Conservation (phyloP, 2,329 filamentous ascomycete species). For the Pseudogymnoascus sp. region DNA sequence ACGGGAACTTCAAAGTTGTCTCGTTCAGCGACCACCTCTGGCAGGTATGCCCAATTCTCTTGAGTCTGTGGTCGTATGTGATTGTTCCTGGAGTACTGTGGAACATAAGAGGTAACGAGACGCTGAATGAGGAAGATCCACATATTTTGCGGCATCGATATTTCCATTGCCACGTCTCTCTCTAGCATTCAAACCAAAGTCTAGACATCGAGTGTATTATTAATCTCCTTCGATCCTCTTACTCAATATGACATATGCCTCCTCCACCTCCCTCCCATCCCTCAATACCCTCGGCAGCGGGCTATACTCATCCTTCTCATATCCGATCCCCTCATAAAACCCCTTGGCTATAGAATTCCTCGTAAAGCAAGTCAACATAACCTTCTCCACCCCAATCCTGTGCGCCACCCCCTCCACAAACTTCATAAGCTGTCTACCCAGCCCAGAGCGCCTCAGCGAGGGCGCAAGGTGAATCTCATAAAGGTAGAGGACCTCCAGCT, state of each 20-base stretch:
- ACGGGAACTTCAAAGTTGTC: not conserved
- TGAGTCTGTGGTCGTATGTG: too few relatives aligned
- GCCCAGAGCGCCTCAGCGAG: slow-evolving; percentile 50
- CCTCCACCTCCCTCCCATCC: slow-evolving; percentile 42
- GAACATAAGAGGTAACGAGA: too few relatives aligned
- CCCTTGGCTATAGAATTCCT: slow-evolving; percentile 47
- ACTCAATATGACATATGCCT: slow-evolving; percentile 55
- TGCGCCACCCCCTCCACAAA: slow-evolving; percentile 45
- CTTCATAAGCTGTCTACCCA: slow-evolving; percentile 52
- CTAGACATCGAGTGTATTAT: not conserved
- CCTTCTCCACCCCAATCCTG: slow-evolving; percentile 50
- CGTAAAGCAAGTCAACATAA: slow-evolving; percentile 67
- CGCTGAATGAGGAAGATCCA: too few relatives aligned
- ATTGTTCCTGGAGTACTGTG: too few relatives aligned
- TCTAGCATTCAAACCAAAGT: not conserved
- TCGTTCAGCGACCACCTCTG: too few relatives aligned
- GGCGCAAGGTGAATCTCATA: slow-evolving; percentile 66
- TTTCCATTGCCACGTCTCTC: too few relatives aligned
- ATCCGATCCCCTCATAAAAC: slow-evolving; percentile 57
- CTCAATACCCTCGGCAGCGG: slow-evolving; percentile 45
- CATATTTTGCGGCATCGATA: too few relatives aligned
- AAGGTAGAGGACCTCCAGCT: slow-evolving; percentile 60
- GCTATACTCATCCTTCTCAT: slow-evolving; percentile 45
- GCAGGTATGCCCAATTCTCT: too few relatives aligned
- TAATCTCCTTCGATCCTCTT: slow-evolving; percentile 28